phyloP scores from a whole-genome alignment of 371 early-diverging fungal species.

The Sanchytrium tribonematis region DNA sequence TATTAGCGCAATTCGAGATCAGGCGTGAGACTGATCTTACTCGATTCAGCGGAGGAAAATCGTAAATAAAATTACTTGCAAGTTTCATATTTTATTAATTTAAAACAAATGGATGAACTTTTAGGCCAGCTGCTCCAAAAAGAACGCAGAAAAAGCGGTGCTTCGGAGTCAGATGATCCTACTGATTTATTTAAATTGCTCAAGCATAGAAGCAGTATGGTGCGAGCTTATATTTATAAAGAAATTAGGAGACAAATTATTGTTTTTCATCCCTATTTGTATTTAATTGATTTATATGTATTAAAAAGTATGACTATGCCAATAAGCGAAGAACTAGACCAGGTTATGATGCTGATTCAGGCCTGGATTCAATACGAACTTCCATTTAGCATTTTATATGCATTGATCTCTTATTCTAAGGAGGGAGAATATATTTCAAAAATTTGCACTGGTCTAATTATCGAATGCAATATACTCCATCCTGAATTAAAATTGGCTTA shows the following conservation, averaged over 20 bases:
- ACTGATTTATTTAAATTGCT: background rate
- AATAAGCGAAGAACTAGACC: background rate
- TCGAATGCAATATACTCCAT: background rate
- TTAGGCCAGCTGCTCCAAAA: no score
- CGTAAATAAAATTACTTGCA: no score
- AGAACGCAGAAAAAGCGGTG: no score
- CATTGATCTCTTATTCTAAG: background rate
- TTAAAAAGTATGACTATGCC: background rate
- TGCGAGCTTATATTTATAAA: background rate
- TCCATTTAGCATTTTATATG: background rate
- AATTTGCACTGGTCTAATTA: background rate
- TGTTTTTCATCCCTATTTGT: background rate
- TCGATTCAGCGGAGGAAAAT: no score
- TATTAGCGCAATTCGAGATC: no score
- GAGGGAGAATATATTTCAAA: background rate
- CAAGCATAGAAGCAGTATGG: background rate
- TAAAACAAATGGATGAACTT: no score
- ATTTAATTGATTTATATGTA: background rate
- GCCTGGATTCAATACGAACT: background rate
- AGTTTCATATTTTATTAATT: no score
- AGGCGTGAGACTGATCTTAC: no score
- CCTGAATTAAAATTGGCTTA: background rate
- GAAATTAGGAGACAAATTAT: background rate
- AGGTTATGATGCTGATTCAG: background rate
- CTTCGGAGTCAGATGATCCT: background rate